phyloP scores from a whole-genome alignment of 1,284 basidiomycete genomes.

The Fomitopsis betulina region DNA sequence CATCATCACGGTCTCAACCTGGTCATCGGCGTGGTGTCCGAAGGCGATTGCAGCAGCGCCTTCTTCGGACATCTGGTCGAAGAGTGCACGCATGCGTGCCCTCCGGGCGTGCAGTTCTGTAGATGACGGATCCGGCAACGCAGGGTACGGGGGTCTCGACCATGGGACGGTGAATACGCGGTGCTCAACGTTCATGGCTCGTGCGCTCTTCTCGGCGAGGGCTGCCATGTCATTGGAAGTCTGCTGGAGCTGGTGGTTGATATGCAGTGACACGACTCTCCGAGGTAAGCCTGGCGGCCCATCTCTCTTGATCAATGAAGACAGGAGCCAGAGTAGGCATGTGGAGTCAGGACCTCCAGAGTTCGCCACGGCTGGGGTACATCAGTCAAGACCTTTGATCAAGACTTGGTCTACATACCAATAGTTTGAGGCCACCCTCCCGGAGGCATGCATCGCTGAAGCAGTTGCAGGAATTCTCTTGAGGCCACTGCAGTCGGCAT shows the following conservation, averaged over 20 bases:
- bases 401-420: conserved; percentile 10
- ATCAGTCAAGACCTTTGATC: background rate
- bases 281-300: conserved; percentile 14
- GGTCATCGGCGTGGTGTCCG: conserved; percentile 76
- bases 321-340: conserved; percentile 66
- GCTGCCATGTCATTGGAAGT: conserved; percentile 51
- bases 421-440: conserved; percentile 22
- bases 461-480: conserved; percentile 24
- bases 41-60: conserved; percentile 46
- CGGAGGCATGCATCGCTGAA: conserved; percentile 28
- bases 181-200: conserved; percentile 42
- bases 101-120: conserved; percentile 50
- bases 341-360: conserved; percentile 80
- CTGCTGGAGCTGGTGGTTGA: conserved; percentile 64
- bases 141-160: conserved; percentile 47
- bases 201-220: conserved; percentile 39
- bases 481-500: conserved; percentile 10
- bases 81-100: conserved; percentile 54
- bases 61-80: conserved; percentile 39
- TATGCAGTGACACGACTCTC: conserved; percentile 51
- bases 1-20: conserved; percentile 74
- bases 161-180: conserved; percentile 47
- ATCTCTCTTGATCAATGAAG: conserved; percentile 10
- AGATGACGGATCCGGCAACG: conserved; percentile 31
- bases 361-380: conserved; percentile 56